phyloP scores from a whole-genome alignment of 371 early-diverging fungal genomes.

The Mucor indicus region DNA sequence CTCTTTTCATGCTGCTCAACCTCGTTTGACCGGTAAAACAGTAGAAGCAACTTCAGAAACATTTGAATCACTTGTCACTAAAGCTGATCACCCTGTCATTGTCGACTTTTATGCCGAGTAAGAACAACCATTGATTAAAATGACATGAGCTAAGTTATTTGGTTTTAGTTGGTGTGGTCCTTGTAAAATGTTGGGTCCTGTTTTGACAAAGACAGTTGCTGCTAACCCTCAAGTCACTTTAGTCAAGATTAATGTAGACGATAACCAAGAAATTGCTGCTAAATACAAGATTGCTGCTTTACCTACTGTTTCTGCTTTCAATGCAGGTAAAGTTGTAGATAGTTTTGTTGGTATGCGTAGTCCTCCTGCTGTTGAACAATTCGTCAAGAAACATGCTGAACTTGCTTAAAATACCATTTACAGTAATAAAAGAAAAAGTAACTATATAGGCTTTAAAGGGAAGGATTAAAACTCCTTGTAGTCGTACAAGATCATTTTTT shows the following conservation, averaged over 20 bases:
- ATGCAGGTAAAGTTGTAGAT: slow-evolving; percentile 58
- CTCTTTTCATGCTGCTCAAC: slow-evolving; percentile 31
- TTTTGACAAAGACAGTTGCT: slow-evolving; percentile 57
- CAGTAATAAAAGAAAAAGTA: no score
- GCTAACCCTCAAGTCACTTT: slow-evolving; percentile 65
- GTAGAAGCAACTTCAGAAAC: slow-evolving; percentile 44
- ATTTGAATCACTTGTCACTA: slow-evolving; percentile 50
- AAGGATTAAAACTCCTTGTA: no score
- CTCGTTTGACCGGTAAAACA: slow-evolving; percentile 43
- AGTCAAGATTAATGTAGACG: slow-evolving; percentile 73
- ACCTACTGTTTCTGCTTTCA: slow-evolving; percentile 76
- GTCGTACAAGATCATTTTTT: no score
- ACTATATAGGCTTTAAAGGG: no score
- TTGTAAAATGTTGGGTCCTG: slow-evolving; percentile 72
- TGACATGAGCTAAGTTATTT: neutral
- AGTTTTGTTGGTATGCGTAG: slow-evolving; percentile 65
- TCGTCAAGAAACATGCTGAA: slow-evolving; percentile 54
- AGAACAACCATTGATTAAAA: slow-evolving; percentile 5
- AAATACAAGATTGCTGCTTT: slow-evolving; percentile 67
- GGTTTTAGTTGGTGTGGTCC: slow-evolving; percentile 77
- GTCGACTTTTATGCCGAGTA: slow-evolving; percentile 84
- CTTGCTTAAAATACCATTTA: slow-evolving; percentile 14
- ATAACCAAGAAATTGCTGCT: slow-evolving; percentile 50
- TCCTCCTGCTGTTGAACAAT: slow-evolving; percentile 43
- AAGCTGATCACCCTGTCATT: slow-evolving; percentile 62